phyloP scores from a whole-genome alignment of 306 rosid genomes.

The Argentina anserina region DNA sequence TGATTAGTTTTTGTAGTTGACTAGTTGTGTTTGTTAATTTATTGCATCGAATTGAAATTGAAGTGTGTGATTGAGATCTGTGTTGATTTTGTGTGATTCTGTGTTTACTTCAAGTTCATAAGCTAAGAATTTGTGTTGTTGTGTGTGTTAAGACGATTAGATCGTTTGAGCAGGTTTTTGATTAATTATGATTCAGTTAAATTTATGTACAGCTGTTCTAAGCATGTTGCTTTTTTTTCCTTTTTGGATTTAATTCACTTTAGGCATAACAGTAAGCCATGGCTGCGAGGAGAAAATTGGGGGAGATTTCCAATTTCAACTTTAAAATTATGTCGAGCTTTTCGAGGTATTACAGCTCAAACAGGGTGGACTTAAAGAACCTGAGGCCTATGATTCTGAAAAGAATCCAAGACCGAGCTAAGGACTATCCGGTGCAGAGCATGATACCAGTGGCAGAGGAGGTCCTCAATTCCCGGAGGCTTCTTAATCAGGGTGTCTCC shows the following conservation, averaged over 20 bases:
- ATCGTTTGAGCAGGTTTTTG: no score
- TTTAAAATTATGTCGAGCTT: not conserved
- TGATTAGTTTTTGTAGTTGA: no score
- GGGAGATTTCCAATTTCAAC: constrained; percentile 1
- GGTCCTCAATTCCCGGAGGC: constrained; percentile 50
- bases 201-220: not conserved
- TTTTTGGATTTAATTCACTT: not conserved
- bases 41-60: no score
- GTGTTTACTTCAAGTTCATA: no score
- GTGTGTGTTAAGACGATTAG: no score
- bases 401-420: constrained; percentile 57
- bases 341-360: constrained; percentile 9
- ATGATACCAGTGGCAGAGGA: constrained; percentile 71
- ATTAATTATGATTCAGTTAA: no score
- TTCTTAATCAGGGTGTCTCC: constrained; percentile 64
- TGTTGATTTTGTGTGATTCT: no score
- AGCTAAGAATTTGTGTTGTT: no score
- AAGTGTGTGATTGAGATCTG: no score
- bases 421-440: constrained; percentile 48
- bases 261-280: not conserved
- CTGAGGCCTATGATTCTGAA: constrained; percentile 68
- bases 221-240: not conserved
- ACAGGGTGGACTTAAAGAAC: constrained; percentile 25
- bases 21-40: no score
- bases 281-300: constrained; percentile 12